Evolutionary conservation across 345 rosid species (phyloP).

Genomic region (Populus davidiana): DNA sequence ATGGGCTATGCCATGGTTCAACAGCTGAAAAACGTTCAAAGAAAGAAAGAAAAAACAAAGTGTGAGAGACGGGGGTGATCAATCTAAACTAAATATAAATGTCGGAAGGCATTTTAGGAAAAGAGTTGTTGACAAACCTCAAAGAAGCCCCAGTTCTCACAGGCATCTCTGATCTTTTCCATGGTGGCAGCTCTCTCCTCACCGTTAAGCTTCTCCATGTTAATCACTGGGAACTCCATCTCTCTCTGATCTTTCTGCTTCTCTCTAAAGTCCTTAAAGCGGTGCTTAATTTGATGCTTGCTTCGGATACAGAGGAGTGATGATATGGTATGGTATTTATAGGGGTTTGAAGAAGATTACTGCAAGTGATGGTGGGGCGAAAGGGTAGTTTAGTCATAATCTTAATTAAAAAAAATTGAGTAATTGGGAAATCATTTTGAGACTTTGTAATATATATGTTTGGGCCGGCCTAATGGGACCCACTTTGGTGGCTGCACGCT

Average conservation of each 20-base stretch:
- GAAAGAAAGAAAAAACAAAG: neutral
- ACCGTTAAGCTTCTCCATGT: slow-evolving; percentile 62
- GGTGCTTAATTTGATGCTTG: neutral
- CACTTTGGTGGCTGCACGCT: neutral
- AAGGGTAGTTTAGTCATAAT: neutral
- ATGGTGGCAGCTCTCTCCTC: slow-evolving; percentile 52
- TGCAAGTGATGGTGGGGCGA: slow-evolving; percentile 3
- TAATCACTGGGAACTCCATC: slow-evolving; percentile 78
- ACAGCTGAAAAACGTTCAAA: slow-evolving; percentile 29
- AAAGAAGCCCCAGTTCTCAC: slow-evolving; percentile 98
- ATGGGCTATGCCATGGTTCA: slow-evolving; percentile 71
- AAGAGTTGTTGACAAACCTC: slow-evolving; percentile 46
- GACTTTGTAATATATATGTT: neutral
- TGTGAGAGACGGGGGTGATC: neutral
- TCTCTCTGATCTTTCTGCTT: slow-evolving; percentile 1
- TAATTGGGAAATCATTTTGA: neutral
- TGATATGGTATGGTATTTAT: slow-evolving; percentile 24
- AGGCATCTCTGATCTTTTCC: slow-evolving; percentile 86
- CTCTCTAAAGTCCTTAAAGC: neutral
- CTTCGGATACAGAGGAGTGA: neutral
- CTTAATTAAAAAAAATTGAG: neutral
- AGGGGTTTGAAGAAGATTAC: neutral
- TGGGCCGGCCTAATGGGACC: neutral
- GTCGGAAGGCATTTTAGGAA: neutral
- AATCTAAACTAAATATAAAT: neutral